These are phyloP conservation scores for Hymenoscyphus scutula DNA, from an alignment of 2,329 filamentous ascomycete genomes.

Conservation along the genomic window DNA sequence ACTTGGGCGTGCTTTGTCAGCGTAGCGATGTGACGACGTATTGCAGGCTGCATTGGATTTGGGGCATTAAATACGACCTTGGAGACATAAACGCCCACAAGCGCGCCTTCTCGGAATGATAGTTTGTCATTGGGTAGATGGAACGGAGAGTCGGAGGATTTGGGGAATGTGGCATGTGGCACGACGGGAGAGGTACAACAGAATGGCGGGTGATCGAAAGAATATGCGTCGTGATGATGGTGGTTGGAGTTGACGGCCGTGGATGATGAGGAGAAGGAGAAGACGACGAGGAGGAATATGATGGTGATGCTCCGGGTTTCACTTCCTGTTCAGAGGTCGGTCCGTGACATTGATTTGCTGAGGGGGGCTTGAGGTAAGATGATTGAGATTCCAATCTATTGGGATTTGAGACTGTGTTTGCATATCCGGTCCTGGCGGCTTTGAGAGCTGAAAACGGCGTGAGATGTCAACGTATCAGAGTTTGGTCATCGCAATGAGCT, in stretches of 20 bases:
- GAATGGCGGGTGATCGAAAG: background rate
- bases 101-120: background rate
- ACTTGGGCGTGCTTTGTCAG: background rate
- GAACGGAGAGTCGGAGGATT: background rate
- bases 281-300: background rate
- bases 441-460: background rate
- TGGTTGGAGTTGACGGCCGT: background rate
- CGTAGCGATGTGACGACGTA: constrained; percentile 4
- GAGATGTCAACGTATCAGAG: background rate
- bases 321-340: background rate
- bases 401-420: constrained; percentile 3
- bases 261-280: background rate
- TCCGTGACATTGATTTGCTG: background rate
- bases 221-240: background rate
- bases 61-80: background rate
- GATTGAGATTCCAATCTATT: background rate
- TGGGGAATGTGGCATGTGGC: background rate
- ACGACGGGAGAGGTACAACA: background rate
- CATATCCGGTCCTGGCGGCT: background rate
- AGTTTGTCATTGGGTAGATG: background rate
- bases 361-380: background rate
- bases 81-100: constrained; percentile 11
- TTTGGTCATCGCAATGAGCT: background rate
- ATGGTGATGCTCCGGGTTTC: background rate
- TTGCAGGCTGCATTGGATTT: background rate